These are phyloP conservation scores for Begonia peltatifolia DNA, from an alignment of 306 rosid species.

Conservation along the genomic window DNA sequence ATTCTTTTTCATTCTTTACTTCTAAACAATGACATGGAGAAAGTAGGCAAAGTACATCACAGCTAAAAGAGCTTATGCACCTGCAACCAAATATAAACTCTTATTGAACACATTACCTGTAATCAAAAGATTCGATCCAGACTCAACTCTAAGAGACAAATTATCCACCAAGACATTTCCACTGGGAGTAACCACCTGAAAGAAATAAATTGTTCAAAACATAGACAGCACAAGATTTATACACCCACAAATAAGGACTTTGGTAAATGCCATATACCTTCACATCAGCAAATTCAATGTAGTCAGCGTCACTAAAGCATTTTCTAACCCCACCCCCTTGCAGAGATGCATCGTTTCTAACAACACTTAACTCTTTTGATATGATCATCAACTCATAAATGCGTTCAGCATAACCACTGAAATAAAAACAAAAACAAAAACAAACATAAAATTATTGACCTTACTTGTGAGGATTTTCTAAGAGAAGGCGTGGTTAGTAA, in stretches of 20 bases:
- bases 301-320: constrained; percentile 80
- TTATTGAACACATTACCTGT: constrained; percentile 48
- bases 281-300: constrained; percentile 80
- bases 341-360: constrained; percentile 37
- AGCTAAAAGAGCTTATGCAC: neutral
- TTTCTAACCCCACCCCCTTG: constrained; percentile 43
- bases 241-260: constrained; percentile 6
- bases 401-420: constrained; percentile 94
- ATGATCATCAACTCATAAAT: constrained; percentile 70
- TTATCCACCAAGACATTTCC: constrained; percentile 87
- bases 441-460: constrained; percentile 1
- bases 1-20: neutral
- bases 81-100: neutral
- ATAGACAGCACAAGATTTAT: constrained; percentile 9
- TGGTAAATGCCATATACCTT: constrained; percentile 35
- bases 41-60: neutral
- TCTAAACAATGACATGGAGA: neutral
- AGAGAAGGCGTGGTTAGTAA: too few species aligned
- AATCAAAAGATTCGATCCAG: constrained; percentile 90
- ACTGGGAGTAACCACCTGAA: constrained; percentile 93
- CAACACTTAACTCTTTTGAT: constrained; percentile 68
- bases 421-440: constrained; percentile 10
- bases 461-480: too few species aligned
- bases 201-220: constrained; percentile 16
- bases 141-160: constrained; percentile 66